Conservation (phyloP, 2,329 filamentous ascomycete genomes). For the Cordyceps javanica region DNA sequence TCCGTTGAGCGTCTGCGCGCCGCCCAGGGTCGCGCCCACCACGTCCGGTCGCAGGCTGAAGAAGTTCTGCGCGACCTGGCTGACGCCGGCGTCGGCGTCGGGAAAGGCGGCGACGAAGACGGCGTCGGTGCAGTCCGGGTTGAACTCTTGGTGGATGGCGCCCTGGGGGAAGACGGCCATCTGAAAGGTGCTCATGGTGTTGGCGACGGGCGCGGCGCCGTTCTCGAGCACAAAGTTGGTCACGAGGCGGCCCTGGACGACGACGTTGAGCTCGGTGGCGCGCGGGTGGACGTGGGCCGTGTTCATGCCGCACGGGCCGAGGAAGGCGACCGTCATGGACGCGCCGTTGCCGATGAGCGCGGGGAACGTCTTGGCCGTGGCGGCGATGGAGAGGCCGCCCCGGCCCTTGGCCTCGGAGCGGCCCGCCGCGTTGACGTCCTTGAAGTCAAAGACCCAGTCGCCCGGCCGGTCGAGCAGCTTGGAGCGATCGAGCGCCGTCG, state of each 20-base stretch:
- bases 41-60: constrained; percentile 36
- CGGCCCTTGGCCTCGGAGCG: constrained; percentile 19
- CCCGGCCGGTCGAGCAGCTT: constrained; percentile 27
- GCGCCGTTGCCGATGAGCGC: constrained; percentile 42
- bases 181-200: constrained; percentile 33
- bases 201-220: constrained; percentile 30
- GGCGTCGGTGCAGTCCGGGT: constrained; percentile 42
- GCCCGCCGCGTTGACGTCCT: constrained; percentile 17
- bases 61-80: constrained; percentile 41
- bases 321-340: constrained; percentile 42
- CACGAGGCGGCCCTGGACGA: constrained; percentile 38
- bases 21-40: constrained; percentile 31
- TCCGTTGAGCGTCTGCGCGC: constrained; percentile 30
- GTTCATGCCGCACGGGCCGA: constrained; percentile 45
- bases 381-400: constrained; percentile 33
- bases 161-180: constrained; percentile 46
- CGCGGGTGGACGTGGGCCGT: constrained; percentile 44
- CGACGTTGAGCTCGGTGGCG: constrained; percentile 40
- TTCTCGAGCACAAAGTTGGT: constrained; percentile 41
- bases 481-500: constrained; percentile 27
- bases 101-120: constrained; percentile 44
- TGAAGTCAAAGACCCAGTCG: constrained; percentile 40
- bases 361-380: constrained; percentile 42
- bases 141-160: constrained; percentile 44
- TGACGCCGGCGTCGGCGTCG: constrained; percentile 38